Base-by-base conservation (phyloP, 208 protist species). In the Leptomonas seymouri region DNA sequence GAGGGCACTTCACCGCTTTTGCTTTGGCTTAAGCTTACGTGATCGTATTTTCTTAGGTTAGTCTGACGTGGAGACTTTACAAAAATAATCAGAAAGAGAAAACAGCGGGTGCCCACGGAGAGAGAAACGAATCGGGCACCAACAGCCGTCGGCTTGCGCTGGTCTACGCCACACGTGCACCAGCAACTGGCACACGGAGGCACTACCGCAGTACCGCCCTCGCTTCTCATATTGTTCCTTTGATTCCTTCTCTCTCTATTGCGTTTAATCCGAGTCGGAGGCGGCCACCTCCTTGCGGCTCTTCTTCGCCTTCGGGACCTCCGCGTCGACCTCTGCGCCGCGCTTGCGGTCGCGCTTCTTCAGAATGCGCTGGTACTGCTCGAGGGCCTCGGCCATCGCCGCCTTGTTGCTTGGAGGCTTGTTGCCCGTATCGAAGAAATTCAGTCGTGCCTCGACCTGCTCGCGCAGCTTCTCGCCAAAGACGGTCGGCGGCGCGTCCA, bases 361-460 rank as follows among this genome's bases (percentile, higher is more conserved):
- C 54, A 94, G 63, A 50, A 87, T 87, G 63, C 74, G 84, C 78
- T 91, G 78, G 77, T 95, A 97, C 79, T 86, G 86, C 71, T 97
- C 83, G 31, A 98, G 84, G 12, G 96, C 98, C 81, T 99, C 91
- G 66, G 88, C 87, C 98, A 99, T 99, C 39, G 97, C 96, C 36
- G 95, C 97, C 50, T 97, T 85, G 83, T 99, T 99, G 85, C 82
- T 93, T 63, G 82, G 87, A 7, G 90, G 91, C 81, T 92, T 94
- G 91, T 98, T 89, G 83, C 98, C 98, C 16, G 92, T 97, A 74
- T 99, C 96, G 80, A 99, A 99, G 80, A 99, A 99, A 64, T 87
- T 90, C 21, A 99, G 87, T 23, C 99, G 84, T 44, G 99, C 98
- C 75, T 99, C 98, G 25, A 99, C 98, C 87, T 99, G 98, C 54